Conservation (phyloP, 257 asterid species). For the Primulina eburnea region DNA sequence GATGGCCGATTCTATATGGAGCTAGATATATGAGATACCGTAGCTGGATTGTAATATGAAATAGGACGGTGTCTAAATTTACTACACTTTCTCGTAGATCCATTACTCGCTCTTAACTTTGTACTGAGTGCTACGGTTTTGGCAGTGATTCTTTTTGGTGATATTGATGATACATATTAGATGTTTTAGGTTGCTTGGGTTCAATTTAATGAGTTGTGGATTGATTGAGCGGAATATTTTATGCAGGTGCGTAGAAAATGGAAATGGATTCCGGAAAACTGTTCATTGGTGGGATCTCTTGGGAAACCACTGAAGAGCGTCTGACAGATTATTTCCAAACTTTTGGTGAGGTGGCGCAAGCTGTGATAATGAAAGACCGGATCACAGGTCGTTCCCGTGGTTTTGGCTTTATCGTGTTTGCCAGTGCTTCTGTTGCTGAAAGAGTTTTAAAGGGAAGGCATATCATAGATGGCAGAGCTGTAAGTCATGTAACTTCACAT, state of each 20-base stretch:
- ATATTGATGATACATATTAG: conserved; percentile 9
- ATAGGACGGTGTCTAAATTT: conserved; percentile 26
- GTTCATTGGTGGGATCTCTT: conserved; percentile 92
- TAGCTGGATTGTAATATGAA: conserved; percentile 15
- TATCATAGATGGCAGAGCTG: conserved; percentile 81
- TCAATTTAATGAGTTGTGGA: conserved; percentile 20
- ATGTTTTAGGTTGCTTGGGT: conserved; percentile 21
- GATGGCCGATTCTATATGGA: conserved; percentile 20
- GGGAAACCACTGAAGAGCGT: conserved; percentile 95
- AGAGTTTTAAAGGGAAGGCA: conserved; percentile 81
- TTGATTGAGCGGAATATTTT: conserved; percentile 31
- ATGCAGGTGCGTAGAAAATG: conserved; percentile 48
- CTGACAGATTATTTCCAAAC: conserved; percentile 67
- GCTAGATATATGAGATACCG: conserved; percentile 9
- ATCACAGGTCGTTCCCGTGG: conserved; percentile 96
- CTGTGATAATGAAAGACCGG: conserved; percentile 92
- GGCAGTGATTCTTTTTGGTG: conserved; percentile 15
- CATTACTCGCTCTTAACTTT: conserved; percentile 21
- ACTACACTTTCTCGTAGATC: conserved; percentile 42
- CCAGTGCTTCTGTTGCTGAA: conserved; percentile 80
- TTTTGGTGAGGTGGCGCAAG: conserved; percentile 82
- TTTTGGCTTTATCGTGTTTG: conserved; percentile 83
- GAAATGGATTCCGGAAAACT: conserved; percentile 82
- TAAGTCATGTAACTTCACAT: conserved; percentile 39
- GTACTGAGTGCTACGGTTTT: neutral